A percentile compares a stretch with the other conserved stretches of the same genome.
phyloP scores from a whole-genome alignment of 176 grass and related monocot genomes.

The Oryza brachyantha region DNA sequence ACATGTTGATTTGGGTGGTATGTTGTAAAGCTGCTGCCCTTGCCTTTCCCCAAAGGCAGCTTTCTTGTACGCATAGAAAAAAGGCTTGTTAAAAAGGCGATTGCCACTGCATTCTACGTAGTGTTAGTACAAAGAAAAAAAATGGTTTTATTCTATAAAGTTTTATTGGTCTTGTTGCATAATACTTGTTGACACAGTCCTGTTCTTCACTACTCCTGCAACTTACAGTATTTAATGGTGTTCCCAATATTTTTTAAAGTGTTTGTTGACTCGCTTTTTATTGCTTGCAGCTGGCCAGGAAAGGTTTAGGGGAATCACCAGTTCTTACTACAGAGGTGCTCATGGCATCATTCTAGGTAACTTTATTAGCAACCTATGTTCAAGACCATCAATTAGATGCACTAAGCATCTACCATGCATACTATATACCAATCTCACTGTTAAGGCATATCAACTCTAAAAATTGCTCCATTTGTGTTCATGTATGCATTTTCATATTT shows the following conservation, averaged over 20 bases:
- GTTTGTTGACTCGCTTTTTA: neutral
- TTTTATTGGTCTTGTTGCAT: neutral
- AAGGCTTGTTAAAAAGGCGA: neutral
- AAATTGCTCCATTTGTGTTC: neutral
- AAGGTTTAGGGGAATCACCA: conserved; percentile 91
- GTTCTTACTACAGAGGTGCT: conserved; percentile 95
- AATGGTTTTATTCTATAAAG: neutral
- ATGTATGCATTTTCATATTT: neutral
- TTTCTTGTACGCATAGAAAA: neutral
- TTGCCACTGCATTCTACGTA: neutral
- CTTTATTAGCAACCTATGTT: neutral
- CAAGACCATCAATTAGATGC: neutral
- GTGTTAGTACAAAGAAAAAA: neutral
- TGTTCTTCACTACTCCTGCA: neutral
- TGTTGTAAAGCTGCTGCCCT: neutral
- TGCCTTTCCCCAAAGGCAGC: neutral
- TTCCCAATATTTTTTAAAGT: neutral
- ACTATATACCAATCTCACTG: neutral
- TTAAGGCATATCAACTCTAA: neutral
- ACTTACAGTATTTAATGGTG: neutral
- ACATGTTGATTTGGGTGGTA: neutral
- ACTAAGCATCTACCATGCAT: conserved; percentile 2
- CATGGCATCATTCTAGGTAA: conserved; percentile 98
- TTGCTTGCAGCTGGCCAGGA: conserved; percentile 87
- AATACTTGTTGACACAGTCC: neutral